Evolutionary conservation across 2,329 filamentous ascomycete genomes (phyloP), one percentile per base, ranked within the genome.

Genomic region (Fusarium bactridioides): DNA sequence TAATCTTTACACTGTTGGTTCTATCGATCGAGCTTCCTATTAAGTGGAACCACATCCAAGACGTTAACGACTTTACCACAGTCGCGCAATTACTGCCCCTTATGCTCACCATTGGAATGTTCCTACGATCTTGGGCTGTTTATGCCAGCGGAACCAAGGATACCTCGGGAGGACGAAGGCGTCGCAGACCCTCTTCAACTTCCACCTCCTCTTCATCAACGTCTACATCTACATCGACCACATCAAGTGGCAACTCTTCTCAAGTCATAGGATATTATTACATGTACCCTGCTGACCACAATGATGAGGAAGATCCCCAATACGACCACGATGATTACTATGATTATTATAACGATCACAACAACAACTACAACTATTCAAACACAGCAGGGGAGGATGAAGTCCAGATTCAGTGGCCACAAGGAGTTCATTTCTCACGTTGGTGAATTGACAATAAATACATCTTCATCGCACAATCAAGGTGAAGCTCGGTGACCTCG

Each of bases 21-120:
- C 63, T 77, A 2, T 78, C 78, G 8, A 74, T 82, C 51, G 81
- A 83, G 56, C 74, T 82, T 10, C 69, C 80, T 7, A 72, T 83
- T 7, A 50, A 50, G 4, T 83, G 80, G 80, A 83, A 83, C 38
- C 45, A 73, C 19, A 67, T 82, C 16, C 37, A 73, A 7, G 62
- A 45, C 12, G 65, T 74, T 23, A 70, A 77, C 35, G 64, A 74
- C 11, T 63, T 82, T 16, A 71, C 74, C 21, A 76, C 79, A 1
- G 61, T 75, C 3, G 77, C 77, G 1, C 81, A 83, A 57, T 56
- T 78, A 8, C 70, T 82, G 6, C 80, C 81, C 1, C 74, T 82
- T 8, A 61, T 82, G 21, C 44, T 82, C 40, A 79, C 76, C 13
- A 38, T 75, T 5, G 80, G 79, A 5, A 61, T 80, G 33, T 56